These are phyloP conservation scores for Pseudocercospora eumusae DNA, from an alignment of 2,329 filamentous ascomycete genomes.

Conservation along the genomic window DNA sequence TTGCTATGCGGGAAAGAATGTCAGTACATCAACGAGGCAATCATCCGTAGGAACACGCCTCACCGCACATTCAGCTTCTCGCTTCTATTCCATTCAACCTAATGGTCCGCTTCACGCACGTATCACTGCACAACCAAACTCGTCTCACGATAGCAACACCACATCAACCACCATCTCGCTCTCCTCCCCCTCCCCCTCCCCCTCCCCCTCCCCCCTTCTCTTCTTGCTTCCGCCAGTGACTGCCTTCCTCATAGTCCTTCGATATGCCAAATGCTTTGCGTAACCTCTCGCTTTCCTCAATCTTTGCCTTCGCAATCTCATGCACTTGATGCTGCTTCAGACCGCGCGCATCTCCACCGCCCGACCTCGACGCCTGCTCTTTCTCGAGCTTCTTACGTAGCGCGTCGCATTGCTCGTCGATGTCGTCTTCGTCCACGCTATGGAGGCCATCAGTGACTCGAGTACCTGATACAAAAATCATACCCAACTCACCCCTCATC, in stretches of 20 bases:
- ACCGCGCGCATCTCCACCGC: constrained; percentile 51
- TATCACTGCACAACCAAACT: not conserved
- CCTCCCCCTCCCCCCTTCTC: constrained; percentile 54
- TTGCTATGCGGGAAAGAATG: not conserved
- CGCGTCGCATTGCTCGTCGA: constrained; percentile 72
- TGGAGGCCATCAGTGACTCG: not conserved
- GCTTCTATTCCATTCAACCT: not conserved
- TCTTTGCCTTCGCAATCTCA: constrained; percentile 93
- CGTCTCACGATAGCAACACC: no score
- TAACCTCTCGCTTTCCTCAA: constrained; percentile 88
- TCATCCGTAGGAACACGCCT: not conserved
- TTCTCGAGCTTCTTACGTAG: constrained; percentile 64
- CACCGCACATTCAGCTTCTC: not conserved
- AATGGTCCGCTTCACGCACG: not conserved
- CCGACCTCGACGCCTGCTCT: constrained; percentile 53
- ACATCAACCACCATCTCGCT: constrained; percentile 27
- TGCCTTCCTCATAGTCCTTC: constrained; percentile 80
- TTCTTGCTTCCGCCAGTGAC: constrained; percentile 82
- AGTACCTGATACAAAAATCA: not conserved
- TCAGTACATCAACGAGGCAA: not conserved
- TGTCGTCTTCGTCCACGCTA: constrained; percentile 83
- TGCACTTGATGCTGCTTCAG: constrained; percentile 94
- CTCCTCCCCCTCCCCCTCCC: constrained; percentile 29
- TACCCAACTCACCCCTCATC: constrained; percentile 68
- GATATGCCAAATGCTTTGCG: constrained; percentile 83